Conservation (phyloP, 371 early-diverging fungal species). For the Mucor mucedo region DNA sequence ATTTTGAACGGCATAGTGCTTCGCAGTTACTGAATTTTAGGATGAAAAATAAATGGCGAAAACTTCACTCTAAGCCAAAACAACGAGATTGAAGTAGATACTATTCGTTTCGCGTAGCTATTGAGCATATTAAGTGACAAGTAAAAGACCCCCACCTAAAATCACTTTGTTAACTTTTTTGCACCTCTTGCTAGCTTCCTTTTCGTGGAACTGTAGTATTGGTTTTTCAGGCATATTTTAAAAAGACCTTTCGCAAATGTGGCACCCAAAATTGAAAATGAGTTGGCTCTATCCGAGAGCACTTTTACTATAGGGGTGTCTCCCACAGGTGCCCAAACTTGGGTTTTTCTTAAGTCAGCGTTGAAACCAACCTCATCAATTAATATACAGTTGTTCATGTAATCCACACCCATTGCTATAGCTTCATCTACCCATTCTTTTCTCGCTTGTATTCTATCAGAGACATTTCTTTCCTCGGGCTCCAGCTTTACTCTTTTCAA, state of each 20-base stretch:
- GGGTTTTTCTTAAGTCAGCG: constrained; percentile 20
- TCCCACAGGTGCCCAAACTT: constrained; percentile 11
- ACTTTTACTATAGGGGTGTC: constrained; percentile 12
- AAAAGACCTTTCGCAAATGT: constrained; percentile 15
- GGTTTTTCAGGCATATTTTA: constrained; percentile 22
- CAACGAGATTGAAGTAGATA: too few relatives aligned
- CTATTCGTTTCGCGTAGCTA: too few relatives aligned
- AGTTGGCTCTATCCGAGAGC: constrained; percentile 14
- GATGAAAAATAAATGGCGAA: too few relatives aligned
- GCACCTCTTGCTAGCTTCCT: neutral
- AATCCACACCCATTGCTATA: constrained; percentile 1
- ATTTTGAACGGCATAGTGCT: too few relatives aligned
- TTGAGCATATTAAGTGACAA: too few relatives aligned
- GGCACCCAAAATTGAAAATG: constrained; percentile 6
- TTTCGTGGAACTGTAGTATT: constrained; percentile 10
- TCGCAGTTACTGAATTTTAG: too few relatives aligned
- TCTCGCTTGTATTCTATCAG: constrained; percentile 19
- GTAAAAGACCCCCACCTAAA: too few relatives aligned
- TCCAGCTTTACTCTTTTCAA: constrained; percentile 4
- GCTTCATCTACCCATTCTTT: constrained; percentile 13
- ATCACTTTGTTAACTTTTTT: neutral
- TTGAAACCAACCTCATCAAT: constrained; percentile 19
- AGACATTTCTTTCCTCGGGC: constrained; percentile 9
- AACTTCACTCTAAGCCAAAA: too few relatives aligned
- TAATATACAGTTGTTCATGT: constrained; percentile 23